Base-by-base conservation (phyloP, 2,329 filamentous ascomycete species). In the Fusarium euwallaceae region DNA sequence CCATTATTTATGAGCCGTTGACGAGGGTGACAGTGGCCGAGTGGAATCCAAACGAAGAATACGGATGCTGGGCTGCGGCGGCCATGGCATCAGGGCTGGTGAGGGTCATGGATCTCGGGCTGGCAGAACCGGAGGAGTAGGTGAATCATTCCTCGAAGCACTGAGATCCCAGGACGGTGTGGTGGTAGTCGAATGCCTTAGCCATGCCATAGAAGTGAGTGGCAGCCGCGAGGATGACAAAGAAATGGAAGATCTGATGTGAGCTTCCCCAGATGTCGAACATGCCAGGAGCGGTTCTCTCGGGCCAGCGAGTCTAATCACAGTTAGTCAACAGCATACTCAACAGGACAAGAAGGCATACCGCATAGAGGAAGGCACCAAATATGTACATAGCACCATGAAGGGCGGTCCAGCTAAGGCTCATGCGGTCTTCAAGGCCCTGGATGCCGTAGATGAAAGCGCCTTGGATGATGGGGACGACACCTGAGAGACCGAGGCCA, bases 231-330 rank as follows among this genome's bases (percentile, higher is more conserved):
- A 95, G 83, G 17, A 98, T 87, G 32, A 99, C 95, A 73, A 97
- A 88, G 43, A 97, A 86, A 85, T 99, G 97, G 82, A 99, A 99
- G 74, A 99, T 93, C 84, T 99, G 97, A 83, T 99, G 97, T 22
- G 95, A 98, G 81, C 92, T 95, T 41, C 97, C 96, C 90, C 94
- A 94, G 61, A 98, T 94, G 83, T 99, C 97, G 80, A 96, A 98
- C 9, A 83, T 86, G 1, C 95, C 94, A 0, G 96, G 97, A 53
- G 86, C 89, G 79, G 88, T 90, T 69, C 94, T 88, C 85, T 99
- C 97, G 0, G 97, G 97, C 83, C 96, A 92, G 41, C 97, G 92
- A 63, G 90, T 87, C 91, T 93, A 66, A 55, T 6, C n/a, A 16
- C 27, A 58, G 24, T 69, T 22, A 71, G 41, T 43, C 36, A 60